phyloP scores from a whole-genome alignment of 2,329 filamentous ascomycete species.

The Aspergillus luchuensis region DNA sequence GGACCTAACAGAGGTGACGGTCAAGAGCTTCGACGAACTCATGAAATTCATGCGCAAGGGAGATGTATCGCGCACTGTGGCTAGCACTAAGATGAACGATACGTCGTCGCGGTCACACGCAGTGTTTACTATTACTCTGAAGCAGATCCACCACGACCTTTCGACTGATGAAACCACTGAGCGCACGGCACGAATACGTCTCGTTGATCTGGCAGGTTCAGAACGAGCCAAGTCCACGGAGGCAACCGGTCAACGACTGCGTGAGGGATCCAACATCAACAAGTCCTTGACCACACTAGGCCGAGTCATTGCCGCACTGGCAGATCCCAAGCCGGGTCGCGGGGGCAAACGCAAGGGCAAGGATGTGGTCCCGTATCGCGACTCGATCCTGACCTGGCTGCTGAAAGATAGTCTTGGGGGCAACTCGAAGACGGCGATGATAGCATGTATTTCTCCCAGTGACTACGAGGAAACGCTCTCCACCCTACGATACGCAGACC shows the following conservation, averaged over 20 bases:
- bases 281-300: slow-evolving; percentile 96
- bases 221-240: slow-evolving; percentile 95
- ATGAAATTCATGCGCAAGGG: slow-evolving; percentile 88
- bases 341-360: slow-evolving; percentile 61
- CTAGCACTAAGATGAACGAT: slow-evolving; percentile 99
- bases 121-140: slow-evolving; percentile 96
- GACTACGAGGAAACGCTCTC: slow-evolving; percentile 98
- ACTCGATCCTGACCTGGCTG: slow-evolving; percentile 81
- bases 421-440: slow-evolving; percentile 99
- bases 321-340: slow-evolving; percentile 67
- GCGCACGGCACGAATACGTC: slow-evolving; percentile 84
- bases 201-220: slow-evolving; percentile 92
- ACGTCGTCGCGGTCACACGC: slow-evolving; percentile 95
- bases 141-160: slow-evolving; percentile 97
- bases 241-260: slow-evolving; percentile 84
- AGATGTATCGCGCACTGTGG: slow-evolving; percentile 82
- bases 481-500: slow-evolving; percentile 93
- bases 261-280: slow-evolving; percentile 98
- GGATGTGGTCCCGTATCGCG: slow-evolving; percentile 86
- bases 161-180: slow-evolving; percentile 98
- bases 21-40: slow-evolving; percentile 83
- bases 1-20: slow-evolving; percentile 89
- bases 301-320: slow-evolving; percentile 90
- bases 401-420: slow-evolving; percentile 94
- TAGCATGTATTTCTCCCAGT: slow-evolving; percentile 90